These are phyloP conservation scores for Akanthomyces dipterigenus DNA, from an alignment of 2,329 filamentous ascomycete species.

Conservation along the genomic window DNA sequence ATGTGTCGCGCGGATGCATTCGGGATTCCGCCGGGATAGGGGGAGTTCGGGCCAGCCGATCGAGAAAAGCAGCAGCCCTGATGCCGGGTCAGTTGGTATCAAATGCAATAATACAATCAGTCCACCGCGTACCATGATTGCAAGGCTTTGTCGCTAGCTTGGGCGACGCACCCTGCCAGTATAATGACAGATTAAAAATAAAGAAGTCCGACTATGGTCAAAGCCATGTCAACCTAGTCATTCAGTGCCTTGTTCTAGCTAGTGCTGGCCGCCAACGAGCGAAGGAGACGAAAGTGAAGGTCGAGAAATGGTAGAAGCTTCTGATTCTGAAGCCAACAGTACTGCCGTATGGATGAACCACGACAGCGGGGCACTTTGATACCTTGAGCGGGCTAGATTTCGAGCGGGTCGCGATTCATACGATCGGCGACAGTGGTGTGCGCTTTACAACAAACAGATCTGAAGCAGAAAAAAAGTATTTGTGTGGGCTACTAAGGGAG, in stretches of 20 bases:
- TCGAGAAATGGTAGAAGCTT: neutral
- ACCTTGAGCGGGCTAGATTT: neutral
- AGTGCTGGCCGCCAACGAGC: neutral
- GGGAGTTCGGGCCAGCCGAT: slow-evolving; percentile 44
- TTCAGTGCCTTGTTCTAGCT: neutral
- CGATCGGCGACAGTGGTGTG: neutral
- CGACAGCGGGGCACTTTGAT: neutral
- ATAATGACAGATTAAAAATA: neutral
- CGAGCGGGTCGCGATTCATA: neutral
- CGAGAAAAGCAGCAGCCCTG: slow-evolving; percentile 56
- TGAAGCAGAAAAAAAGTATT: no score
- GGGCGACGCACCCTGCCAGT: neutral
- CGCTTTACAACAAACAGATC: neutral
- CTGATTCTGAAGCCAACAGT: neutral
- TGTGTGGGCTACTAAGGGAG: no score
- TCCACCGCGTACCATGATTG: slow-evolving; percentile 4
- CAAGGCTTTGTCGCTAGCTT: neutral
- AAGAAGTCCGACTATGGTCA: neutral
- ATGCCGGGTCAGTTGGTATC: neutral
- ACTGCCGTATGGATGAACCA: neutral
- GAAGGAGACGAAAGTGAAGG: neutral
- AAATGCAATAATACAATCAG: neutral
- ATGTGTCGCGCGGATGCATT: slow-evolving; percentile 49
- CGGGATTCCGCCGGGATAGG: slow-evolving; percentile 43
- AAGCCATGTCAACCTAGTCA: neutral